Evolutionary conservation across 768 basidiomycete species (phyloP).

Genomic region (Lyophyllum atratum): DNA sequence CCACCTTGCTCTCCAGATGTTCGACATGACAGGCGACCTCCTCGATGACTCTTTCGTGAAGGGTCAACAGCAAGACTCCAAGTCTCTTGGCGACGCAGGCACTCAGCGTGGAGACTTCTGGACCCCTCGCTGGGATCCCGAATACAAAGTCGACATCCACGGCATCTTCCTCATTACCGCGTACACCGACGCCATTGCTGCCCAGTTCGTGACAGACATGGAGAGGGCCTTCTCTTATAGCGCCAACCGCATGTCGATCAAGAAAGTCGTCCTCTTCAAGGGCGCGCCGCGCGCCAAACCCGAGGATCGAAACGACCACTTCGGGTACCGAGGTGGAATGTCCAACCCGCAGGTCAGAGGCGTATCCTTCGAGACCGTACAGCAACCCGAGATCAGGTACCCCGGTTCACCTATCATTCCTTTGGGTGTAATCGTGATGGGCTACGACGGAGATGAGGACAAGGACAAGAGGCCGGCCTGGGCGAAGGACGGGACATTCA

Average conservation of each 20-base stretch:
- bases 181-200: background rate
- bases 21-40: background rate
- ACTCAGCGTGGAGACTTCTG: conserved; percentile 10
- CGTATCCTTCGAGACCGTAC: conserved; percentile 4
- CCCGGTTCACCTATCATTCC: conserved; percentile 13
- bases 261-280: conserved; percentile 9
- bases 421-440: conserved; percentile 14
- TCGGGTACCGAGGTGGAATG: conserved; percentile 16
- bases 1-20: conserved; percentile 4
- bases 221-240: conserved; percentile 7
- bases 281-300: conserved; percentile 2
- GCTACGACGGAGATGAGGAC: conserved; percentile 17
- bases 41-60: conserved; percentile 14
- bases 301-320: conserved; percentile 11
- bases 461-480: conserved; percentile 11
- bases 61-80: conserved; percentile 12
- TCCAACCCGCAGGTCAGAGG: conserved; percentile 14
- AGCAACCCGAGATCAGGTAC: conserved; percentile 5
- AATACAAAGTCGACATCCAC: conserved; percentile 14
- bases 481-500: conserved; percentile 15
- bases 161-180: conserved; percentile 17
- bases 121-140: conserved; percentile 8
- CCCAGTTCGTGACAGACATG: conserved; percentile 4
- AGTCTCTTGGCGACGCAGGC: conserved; percentile 10
- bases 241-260: conserved; percentile 5